phyloP scores from a whole-genome alignment of 2,329 filamentous ascomycete genomes.

The Alternaria viburni region DNA sequence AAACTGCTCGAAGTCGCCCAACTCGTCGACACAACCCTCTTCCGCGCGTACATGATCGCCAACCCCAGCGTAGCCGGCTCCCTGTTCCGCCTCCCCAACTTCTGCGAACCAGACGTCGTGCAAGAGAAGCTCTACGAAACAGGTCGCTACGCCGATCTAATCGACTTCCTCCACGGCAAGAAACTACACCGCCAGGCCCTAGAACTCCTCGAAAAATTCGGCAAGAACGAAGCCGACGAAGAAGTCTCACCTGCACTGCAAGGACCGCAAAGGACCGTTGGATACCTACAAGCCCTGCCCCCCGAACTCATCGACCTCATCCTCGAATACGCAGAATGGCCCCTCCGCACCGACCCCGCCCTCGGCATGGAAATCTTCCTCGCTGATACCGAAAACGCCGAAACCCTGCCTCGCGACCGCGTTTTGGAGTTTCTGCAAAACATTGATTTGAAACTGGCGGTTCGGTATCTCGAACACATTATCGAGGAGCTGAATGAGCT shows the following conservation, averaged over 20 bases:
- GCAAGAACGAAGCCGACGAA: conserved; percentile 60
- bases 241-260: conserved; percentile 64
- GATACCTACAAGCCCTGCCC: conserved; percentile 87
- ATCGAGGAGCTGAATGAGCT: conserved; percentile 84
- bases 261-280: conserved; percentile 82
- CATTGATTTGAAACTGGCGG: conserved; percentile 74
- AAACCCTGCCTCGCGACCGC: conserved; percentile 78
- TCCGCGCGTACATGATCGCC: conserved; percentile 93
- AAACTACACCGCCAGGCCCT: conserved; percentile 87
- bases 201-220: conserved; percentile 81
- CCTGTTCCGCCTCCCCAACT: conserved; percentile 94
- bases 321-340: conserved; percentile 90
- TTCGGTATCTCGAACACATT: conserved; percentile 87
- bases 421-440: conserved; percentile 76
- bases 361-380: conserved; percentile 92
- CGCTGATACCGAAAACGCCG: conserved; percentile 92
- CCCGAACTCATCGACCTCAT: conserved; percentile 90
- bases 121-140: conserved; percentile 90
- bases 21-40: conserved; percentile 91
- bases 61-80: conserved; percentile 83
- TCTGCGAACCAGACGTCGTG: conserved; percentile 94
- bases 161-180: conserved; percentile 98
- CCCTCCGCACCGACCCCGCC: conserved; percentile 72
- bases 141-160: conserved; percentile 87
- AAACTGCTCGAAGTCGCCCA: conserved; percentile 78